These are phyloP conservation scores for Termitomyces sp. DNA, from an alignment of 768 basidiomycete species.

Conservation along the genomic window DNA sequence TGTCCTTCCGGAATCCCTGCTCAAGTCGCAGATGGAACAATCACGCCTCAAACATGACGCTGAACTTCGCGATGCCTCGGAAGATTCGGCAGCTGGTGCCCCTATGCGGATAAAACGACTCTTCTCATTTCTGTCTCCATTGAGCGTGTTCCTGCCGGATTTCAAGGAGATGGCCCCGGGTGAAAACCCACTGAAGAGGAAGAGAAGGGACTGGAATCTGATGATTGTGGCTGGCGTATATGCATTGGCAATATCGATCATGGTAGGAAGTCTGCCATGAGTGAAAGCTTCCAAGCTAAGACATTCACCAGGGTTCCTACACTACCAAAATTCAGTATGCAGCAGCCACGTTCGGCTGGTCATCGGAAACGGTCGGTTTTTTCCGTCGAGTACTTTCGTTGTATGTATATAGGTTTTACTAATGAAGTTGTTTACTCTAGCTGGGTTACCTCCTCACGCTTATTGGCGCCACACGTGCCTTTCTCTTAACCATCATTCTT, in stretches of 20 bases:
- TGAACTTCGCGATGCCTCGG: conserved; percentile 20
- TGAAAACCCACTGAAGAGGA: conserved; percentile 36
- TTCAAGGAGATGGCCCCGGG: conserved; percentile 15
- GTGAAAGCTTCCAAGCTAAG: neutral
- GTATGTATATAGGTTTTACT: neutral
- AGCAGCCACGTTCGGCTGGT: conserved; percentile 60
- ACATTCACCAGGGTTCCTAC: conserved; percentile 45
- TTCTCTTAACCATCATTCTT: conserved; percentile 52
- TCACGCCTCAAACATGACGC: conserved; percentile 33
- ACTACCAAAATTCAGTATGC: conserved; percentile 66
- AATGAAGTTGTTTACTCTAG: conserved; percentile 29
- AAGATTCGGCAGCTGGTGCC: conserved; percentile 15
- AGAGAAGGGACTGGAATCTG: conserved; percentile 62
- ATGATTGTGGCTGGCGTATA: conserved; percentile 51
- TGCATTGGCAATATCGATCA: conserved; percentile 44
- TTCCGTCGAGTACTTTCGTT: neutral
- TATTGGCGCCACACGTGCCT: conserved; percentile 48
- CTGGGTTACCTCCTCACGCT: conserved; percentile 71
- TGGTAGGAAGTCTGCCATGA: conserved; percentile 28
- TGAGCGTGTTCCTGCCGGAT: conserved; percentile 59
- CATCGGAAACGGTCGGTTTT: conserved; percentile 53
- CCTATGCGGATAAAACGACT: conserved; percentile 40
- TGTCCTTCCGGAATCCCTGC: conserved; percentile 77
- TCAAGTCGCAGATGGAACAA: conserved; percentile 41
- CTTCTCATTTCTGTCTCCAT: conserved; percentile 67